Base-by-base conservation (phyloP, 495 filamentous ascomycete genomes). In the Bacidia gigantensis region DNA sequence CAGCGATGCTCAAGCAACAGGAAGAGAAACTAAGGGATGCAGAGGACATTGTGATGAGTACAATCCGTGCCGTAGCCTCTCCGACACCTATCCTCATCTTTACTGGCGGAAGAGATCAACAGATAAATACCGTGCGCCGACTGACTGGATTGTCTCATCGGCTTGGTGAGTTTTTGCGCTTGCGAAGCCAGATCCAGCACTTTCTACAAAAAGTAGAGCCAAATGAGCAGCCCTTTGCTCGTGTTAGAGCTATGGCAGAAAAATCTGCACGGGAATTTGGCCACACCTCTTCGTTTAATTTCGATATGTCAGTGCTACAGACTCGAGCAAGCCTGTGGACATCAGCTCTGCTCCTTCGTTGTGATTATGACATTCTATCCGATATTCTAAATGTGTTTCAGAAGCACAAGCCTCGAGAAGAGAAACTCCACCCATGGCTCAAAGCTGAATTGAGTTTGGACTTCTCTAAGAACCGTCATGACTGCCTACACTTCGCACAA, bases 221-320 rank as follows among this genome's bases (percentile, higher is more conserved):
- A 51, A 66, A 75, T 38, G 80, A 84, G 62, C 79, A 84, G 51
- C 79, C 81, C 0, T 80, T 78, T 54, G 68, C 70, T 21, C 66
- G 69, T 11, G 75, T 84, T 11, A 67, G 67, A 14, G 61, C 72
- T 46, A 63, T 78, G 55, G 77, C 79, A 21, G 59, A 70, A 41
- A 66, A 72, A 25, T 71, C 70, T 10, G 66, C 67, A 17, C 65
- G 70, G 32, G 66, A 66, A 21, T 58, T 63, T 18, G 61, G 57
- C 23, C 44, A 50, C 7, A 46, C 56, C 23, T 57, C 60, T 0
- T 55, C 60, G 5, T 75, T 80, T 52, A 51, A 60, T 18, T 68
- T 73, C 25, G 71, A 74, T 24, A 64, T 67, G 14, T 56, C 51
- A 1, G 54, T 56, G 0, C 58, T 69, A 2, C 62, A 67, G 39